Base-by-base conservation (phyloP, 148 eudicot species). In the Vaccinium vitisidaea region DNA sequence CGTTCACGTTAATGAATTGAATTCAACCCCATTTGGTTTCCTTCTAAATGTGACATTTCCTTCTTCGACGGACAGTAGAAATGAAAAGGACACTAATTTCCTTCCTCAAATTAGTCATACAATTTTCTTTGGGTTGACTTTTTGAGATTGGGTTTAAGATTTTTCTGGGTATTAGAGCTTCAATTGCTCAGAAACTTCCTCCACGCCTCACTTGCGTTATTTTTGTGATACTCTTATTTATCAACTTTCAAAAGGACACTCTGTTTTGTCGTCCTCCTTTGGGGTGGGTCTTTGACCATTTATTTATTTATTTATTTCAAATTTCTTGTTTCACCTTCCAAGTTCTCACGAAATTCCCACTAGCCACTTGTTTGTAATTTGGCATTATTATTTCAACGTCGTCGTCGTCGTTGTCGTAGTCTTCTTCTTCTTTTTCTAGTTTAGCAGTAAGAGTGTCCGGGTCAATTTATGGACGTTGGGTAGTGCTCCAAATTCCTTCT, bases 141-240 rank as follows among this genome's bases (percentile, higher is more conserved):
- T 39, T 1, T 12, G 43, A 70, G 46, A 30, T 36, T 75, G 78
- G 78, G 79, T 3, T 77, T 49, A 2, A 8, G 36, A 14, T 55
- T 7, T 77, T 58, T 58, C 10, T n/a, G 74, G 74, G 30, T 59
- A 48, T 11, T 11, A 3, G 27, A 25, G 39, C 15, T 81, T 65
- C 53, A 81, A 81, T 63, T 21, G 25, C 70, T 10, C 83, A 12
- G 53, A 49, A 80, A 46, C 75, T 81, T 81, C 71, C 36, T 63
- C 49, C 12, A 46, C 9, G 71, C 82, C 23, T 39, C 27, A 36
- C 36, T 19, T 32, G 32, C 9, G 55, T 59, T 39, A 59, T 12
- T 53, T 71, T 52, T 53, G 78, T 46, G 58, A 25, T 15, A 16
- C 15, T 56, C 43, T 15, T 69, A 11, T 23, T 27, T 50, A 56